phyloP scores from a whole-genome alignment of 2,329 filamentous ascomycete species.

The Alternaria sp. region DNA sequence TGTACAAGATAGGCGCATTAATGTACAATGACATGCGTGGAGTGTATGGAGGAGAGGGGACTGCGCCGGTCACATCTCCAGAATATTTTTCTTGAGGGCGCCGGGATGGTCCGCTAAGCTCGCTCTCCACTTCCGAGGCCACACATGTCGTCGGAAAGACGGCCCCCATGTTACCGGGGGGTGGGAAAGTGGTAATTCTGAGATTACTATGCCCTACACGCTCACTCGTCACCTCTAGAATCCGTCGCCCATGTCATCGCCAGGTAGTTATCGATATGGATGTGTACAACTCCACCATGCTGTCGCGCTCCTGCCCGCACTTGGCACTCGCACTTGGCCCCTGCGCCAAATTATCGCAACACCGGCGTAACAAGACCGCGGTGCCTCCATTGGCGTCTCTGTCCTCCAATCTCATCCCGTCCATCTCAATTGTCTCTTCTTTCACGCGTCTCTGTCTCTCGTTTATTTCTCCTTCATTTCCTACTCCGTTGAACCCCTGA shows the following conservation, averaged over 20 bases:
- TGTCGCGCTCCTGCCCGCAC: conserved; percentile 1
- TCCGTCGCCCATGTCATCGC: neutral
- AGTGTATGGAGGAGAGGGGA: conserved; percentile 19
- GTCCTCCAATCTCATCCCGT: conserved; percentile 1
- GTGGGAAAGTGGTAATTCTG: neutral
- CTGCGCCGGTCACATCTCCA: conserved; percentile 23
- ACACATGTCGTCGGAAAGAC: conserved; percentile 14
- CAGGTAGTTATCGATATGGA: neutral
- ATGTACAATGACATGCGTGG: conserved; percentile 42
- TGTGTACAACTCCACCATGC: conserved; percentile 1
- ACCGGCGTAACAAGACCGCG: conserved; percentile 16
- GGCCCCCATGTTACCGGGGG: conserved; percentile 11
- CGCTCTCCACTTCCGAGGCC: conserved; percentile 24
- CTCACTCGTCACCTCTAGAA: neutral
- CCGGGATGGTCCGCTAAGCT: conserved; percentile 34
- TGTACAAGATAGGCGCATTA: conserved; percentile 46
- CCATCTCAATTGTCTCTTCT: conserved; percentile 15
- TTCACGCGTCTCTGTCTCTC: conserved; percentile 25
- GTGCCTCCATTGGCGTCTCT: conserved; percentile 7
- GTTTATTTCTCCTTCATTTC: conserved; percentile 17
- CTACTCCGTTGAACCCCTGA: conserved; percentile 18
- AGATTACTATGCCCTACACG: neutral
- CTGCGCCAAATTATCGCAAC: conserved; percentile 13
- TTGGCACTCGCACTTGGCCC: conserved; percentile 12
- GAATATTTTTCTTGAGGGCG: conserved; percentile 41